Conservation (phyloP, 257 asterid genomes). For the Sherardia arvensis region DNA sequence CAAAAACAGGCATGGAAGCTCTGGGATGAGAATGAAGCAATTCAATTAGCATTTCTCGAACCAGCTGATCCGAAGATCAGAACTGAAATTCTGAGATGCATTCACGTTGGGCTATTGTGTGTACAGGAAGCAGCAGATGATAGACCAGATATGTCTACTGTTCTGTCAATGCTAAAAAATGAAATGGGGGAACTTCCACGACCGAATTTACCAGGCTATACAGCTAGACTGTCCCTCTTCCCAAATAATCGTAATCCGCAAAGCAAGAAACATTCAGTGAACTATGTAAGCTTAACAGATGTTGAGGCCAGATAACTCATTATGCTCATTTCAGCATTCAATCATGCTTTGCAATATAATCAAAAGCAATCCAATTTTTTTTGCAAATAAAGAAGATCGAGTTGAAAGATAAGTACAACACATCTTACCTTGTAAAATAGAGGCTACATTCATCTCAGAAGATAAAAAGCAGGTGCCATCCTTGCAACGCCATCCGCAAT, state of each 20-base stretch:
- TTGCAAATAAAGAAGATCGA: not conserved
- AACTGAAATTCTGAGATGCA: not conserved
- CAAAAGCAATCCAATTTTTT: too few relatives aligned
- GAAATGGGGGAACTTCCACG: not conserved
- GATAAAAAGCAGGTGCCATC: conserved; percentile 21
- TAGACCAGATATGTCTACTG: not conserved
- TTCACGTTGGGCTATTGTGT: not conserved
- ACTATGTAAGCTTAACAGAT: not conserved
- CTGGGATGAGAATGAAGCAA: not conserved
- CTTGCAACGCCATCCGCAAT: conserved; percentile 47
- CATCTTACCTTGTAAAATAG: conserved; percentile 32
- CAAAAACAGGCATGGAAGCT: not conserved
- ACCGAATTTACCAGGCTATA: not conserved
- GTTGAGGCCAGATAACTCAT: not conserved
- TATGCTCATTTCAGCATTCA: not conserved
- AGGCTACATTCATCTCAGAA: conserved; percentile 20
- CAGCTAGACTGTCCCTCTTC: not conserved
- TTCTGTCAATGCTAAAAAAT: not conserved
- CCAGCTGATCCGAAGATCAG: not conserved
- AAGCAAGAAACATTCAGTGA: not conserved
- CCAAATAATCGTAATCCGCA: not conserved
- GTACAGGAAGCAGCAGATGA: not conserved
- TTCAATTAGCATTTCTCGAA: not conserved
- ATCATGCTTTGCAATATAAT: too few relatives aligned
- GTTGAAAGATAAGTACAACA: not conserved